These are phyloP conservation scores for Amesomyces nigricolor DNA, from an alignment of 2,329 filamentous ascomycete species.

Conservation along the genomic window DNA sequence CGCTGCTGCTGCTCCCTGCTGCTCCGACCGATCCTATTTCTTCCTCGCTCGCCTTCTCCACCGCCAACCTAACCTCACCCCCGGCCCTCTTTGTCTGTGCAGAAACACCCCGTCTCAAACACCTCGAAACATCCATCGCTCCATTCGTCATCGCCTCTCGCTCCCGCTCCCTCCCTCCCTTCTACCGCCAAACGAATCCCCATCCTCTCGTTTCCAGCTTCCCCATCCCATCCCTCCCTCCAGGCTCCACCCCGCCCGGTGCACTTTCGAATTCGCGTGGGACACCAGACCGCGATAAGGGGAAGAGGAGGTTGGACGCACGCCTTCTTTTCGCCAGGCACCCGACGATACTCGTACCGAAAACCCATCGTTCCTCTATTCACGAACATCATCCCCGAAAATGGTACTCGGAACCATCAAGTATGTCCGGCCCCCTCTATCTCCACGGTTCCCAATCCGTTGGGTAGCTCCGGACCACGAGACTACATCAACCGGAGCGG, in stretches of 20 bases:
- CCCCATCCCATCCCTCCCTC: slow-evolving; percentile 18
- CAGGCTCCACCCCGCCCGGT: slow-evolving; percentile 24
- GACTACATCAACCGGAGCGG: background rate
- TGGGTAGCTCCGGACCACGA: slow-evolving; percentile 8
- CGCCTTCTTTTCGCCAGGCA: slow-evolving; percentile 16
- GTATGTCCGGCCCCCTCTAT: slow-evolving; percentile 38
- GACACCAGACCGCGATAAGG: slow-evolving; percentile 25
- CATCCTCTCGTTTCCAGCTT: slow-evolving; percentile 13
- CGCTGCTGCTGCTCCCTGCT: slow-evolving; percentile 6
- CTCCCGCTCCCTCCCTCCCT: slow-evolving; percentile 14
- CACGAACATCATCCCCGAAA: slow-evolving; percentile 40
- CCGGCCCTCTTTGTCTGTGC: slow-evolving; percentile 12
- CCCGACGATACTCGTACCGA: slow-evolving; percentile 15
- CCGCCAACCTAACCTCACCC: background rate
- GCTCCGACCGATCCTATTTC: slow-evolving; percentile 1
- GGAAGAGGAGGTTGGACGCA: slow-evolving; percentile 22
- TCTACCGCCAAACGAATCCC: slow-evolving; percentile 16
- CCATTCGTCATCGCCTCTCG: slow-evolving; percentile 23
- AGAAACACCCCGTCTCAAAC: slow-evolving; percentile 12
- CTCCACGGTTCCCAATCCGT: slow-evolving; percentile 1
- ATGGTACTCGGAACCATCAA: slow-evolving; percentile 62
- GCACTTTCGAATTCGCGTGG: slow-evolving; percentile 23
- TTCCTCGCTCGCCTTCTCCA: slow-evolving; percentile 2
- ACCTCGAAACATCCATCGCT: slow-evolving; percentile 20
- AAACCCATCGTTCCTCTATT: slow-evolving; percentile 30